Evolutionary conservation across 805 yeast genomes (phyloP).

Genomic region (Yamadazyma takamatsuzukensis): DNA sequence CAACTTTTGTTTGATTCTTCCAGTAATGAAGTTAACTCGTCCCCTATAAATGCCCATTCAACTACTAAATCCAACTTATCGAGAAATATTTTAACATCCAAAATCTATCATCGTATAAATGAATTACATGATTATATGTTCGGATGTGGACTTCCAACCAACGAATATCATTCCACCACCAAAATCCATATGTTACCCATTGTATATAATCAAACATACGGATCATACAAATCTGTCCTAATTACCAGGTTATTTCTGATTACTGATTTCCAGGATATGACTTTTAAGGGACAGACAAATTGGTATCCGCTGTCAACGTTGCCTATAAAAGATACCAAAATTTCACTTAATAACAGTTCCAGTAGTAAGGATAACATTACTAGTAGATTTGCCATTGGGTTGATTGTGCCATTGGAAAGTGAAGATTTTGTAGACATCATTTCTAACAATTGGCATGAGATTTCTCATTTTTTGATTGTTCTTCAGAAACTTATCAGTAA

Average conservation of each 20-base stretch:
- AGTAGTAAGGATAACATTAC: constrained; percentile 16
- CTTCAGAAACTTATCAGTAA: constrained; percentile 38
- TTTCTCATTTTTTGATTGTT: constrained; percentile 35
- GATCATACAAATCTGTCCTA: constrained; percentile 32
- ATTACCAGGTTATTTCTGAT: constrained; percentile 45
- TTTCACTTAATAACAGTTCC: constrained; percentile 6
- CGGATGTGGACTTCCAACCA: constrained; percentile 53
- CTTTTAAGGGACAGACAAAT: neutral
- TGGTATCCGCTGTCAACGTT: constrained; percentile 47
- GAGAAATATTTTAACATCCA: constrained; percentile 22
- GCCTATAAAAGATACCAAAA: constrained; percentile 20
- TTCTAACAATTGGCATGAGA: constrained; percentile 48
- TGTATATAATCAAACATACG: constrained; percentile 31
- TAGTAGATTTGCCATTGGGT: constrained; percentile 45
- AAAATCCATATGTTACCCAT: constrained; percentile 48
- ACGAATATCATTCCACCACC: constrained; percentile 40
- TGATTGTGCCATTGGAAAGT: constrained; percentile 45
- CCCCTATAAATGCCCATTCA: neutral
- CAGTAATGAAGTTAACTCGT: constrained; percentile 18
- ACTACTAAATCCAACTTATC: no score
- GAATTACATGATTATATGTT: constrained; percentile 53
- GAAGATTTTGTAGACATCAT: constrained; percentile 35
- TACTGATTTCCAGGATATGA: constrained; percentile 15
- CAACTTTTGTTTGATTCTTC: constrained; percentile 48
- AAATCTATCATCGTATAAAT: constrained; percentile 35